A percentile compares a stretch with the other conserved stretches of the same genome.
These are phyloP conservation scores for Scytalidium lignicola DNA, from an alignment of 2,329 filamentous ascomycete genomes.

Conservation along the genomic window DNA sequence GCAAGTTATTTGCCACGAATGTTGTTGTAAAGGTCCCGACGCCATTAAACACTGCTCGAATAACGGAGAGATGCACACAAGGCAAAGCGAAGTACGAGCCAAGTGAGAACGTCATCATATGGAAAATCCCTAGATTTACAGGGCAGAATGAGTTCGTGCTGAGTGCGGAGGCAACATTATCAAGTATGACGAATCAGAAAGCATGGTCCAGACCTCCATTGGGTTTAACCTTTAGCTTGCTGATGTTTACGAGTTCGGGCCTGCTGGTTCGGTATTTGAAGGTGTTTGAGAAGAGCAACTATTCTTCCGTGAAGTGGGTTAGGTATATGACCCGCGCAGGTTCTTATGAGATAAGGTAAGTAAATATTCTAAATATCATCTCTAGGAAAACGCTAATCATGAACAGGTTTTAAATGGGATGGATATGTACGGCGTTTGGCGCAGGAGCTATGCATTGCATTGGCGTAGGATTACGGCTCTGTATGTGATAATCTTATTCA, in stretches of 20 bases:
- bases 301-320: slow-evolving; percentile 98
- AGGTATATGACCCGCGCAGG: slow-evolving; percentile 97
- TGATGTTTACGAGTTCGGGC: slow-evolving; percentile 98
- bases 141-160: slow-evolving; percentile 96
- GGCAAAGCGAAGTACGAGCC: slow-evolving; percentile 99
- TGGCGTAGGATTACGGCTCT: slow-evolving; percentile 1
- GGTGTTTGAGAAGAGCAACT: slow-evolving; percentile 99
- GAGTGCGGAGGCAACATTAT: slow-evolving; percentile 87
- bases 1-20: slow-evolving; percentile 95
- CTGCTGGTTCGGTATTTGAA: slow-evolving; percentile 91
- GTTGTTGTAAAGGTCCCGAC: slow-evolving; percentile 92
- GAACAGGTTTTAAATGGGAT: neutral
- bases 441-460: slow-evolving; percentile 3
- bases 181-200: slow-evolving; percentile 97
- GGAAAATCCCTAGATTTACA: slow-evolving; percentile 98
- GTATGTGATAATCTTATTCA: neutral
- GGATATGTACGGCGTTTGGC: neutral
- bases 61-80: slow-evolving; percentile 87
- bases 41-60: slow-evolving; percentile 91
- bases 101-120: slow-evolving; percentile 95
- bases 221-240: slow-evolving; percentile 83
- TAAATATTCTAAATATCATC: neutral
- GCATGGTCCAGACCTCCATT: slow-evolving; percentile 92
- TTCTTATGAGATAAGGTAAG: slow-evolving; percentile 89
- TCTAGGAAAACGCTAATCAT: neutral